Base-by-base conservation (phyloP, 345 rosid genomes). In the Arabidopsis arenosa region DNA sequence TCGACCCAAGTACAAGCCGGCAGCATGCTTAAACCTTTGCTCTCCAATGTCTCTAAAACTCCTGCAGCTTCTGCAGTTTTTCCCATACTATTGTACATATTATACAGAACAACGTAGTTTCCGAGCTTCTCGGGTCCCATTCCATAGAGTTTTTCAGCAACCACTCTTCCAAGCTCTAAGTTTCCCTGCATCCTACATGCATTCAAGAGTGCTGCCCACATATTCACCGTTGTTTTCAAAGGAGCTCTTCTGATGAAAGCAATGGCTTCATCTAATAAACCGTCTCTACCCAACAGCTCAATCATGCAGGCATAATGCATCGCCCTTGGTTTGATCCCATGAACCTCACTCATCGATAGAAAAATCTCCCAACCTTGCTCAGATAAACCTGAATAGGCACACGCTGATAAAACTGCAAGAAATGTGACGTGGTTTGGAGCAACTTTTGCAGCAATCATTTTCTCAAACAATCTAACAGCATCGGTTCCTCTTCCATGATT, bases 161-260 rank as follows among this genome's bases (percentile, higher is more conserved):
- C 93, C 45, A 85, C 82, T 80, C 86, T 86, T 59, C 98, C 98
- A 0, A 93, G 96, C 83, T 89, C 91, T 0, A 91, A 71, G 79
- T 93, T 85, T 57, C 77, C 86, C 15, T 87, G 83, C 49, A 85
- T 83, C 63, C 98, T 88, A 80, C 94, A 86, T 10, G 94, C 98
- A 18, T 94, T 91, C 63, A 93, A 75, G 63, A 91, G 81, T 14
- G 98, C 96, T 72, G 91, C 96, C 98, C 98, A 91, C 96, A 93
- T 93, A 51, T 91, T 93, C 44, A 73, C 84, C 0, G 93, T 91
- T 9, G 93, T 88, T 80, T 83, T 75, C 73, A 91, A 82, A 23
- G 93, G 89, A 37, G 94, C 86, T 59, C 73, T 67, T 77, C 84
- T 76, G 44, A 93, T 83, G 66, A 91, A 81, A 73, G 92, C 88